phyloP scores from a whole-genome alignment of 768 basidiomycete species.

The Calvatia gigantea region DNA sequence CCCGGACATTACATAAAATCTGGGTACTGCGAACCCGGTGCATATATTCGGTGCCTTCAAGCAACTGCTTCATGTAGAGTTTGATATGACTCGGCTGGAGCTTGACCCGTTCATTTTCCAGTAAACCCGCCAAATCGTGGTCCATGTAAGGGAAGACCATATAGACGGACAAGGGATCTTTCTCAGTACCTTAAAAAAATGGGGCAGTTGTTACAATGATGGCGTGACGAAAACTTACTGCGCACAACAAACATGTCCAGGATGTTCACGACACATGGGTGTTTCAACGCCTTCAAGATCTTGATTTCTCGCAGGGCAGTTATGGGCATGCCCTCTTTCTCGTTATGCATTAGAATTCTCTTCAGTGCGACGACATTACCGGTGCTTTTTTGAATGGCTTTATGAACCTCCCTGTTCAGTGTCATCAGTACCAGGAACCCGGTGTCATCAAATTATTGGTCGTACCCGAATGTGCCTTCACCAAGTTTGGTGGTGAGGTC shows the following conservation, averaged over 20 bases:
- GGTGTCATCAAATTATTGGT: slow-evolving; percentile 11
- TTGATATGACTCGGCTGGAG: slow-evolving; percentile 86
- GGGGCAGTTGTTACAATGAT: neutral
- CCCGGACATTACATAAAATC: neutral
- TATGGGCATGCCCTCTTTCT: slow-evolving; percentile 95
- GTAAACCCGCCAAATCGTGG: slow-evolving; percentile 91
- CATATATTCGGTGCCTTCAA: slow-evolving; percentile 97
- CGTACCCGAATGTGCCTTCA: slow-evolving; percentile 95
- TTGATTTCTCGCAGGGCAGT: slow-evolving; percentile 97
- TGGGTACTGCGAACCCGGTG: slow-evolving; percentile 72
- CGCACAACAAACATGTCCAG: slow-evolving; percentile 90
- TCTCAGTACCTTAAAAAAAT: slow-evolving; percentile 48
- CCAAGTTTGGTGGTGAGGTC: slow-evolving; percentile 84
- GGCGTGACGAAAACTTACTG: slow-evolving; percentile 41
- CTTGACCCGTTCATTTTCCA: slow-evolving; percentile 89
- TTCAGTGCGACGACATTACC: slow-evolving; percentile 80
- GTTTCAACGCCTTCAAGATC: slow-evolving; percentile 86
- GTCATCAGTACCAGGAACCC: neutral
- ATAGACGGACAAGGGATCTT: slow-evolving; percentile 80
- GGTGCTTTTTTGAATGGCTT: slow-evolving; percentile 66
- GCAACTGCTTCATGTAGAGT: slow-evolving; percentile 90
- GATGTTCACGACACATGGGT: slow-evolving; percentile 83
- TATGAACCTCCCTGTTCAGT: slow-evolving; percentile 77
- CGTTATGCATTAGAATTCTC: slow-evolving; percentile 94
- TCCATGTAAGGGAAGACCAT: slow-evolving; percentile 99